Base-by-base conservation (phyloP, 1,284 basidiomycete genomes). In the Heterobasidion occidentale region DNA sequence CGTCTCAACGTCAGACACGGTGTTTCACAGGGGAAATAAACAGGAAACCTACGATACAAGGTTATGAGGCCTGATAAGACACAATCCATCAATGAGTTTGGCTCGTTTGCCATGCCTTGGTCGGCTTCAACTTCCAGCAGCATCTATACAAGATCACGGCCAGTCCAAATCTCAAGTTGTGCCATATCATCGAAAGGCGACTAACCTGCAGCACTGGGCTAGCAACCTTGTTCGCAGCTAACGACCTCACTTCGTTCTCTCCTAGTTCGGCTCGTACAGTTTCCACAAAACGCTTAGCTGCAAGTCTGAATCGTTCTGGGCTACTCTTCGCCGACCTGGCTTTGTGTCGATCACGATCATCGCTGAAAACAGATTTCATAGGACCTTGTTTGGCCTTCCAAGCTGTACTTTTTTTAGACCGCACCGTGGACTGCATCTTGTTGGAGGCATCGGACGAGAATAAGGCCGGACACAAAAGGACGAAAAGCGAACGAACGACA, bases 171-270 rank as follows among this genome's bases (percentile, higher is more conserved):
- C 3, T 27, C 5, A 27, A 27, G 5, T 27, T 27, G 27, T 5
- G 27, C 27, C 27, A 27, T 27, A 27, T 1, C 5, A 27, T 27
- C 27, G 27, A 27, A 27, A 27, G 27, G 17, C 50, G 53, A 65
- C 76, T 54, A 58, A 91, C 90, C 74, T 92, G 87, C 38, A 94
- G 73, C 2, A 86, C 81, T 0, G 92, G 91, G 58, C 89, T 87
- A 7, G 92, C 92, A 50, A 90, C 88, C 62, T 87, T 84, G 65
- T 88, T 83, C 1, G 88, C 86, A 7, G 90, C 93, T 62, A 95
- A 74, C 15, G 88, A 87, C 44, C 92, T 80, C 48, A 92, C 82
- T 70, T 94, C 93, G 62, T 90, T 92, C 17, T 74, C 83, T 27
- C 75, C 77, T 2, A 92, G 69, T 51, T 76, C 71, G 7, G 76